Evolutionary conservation across 495 filamentous ascomycete species (phyloP).

Genomic region (Penicillium verhagenii): DNA sequence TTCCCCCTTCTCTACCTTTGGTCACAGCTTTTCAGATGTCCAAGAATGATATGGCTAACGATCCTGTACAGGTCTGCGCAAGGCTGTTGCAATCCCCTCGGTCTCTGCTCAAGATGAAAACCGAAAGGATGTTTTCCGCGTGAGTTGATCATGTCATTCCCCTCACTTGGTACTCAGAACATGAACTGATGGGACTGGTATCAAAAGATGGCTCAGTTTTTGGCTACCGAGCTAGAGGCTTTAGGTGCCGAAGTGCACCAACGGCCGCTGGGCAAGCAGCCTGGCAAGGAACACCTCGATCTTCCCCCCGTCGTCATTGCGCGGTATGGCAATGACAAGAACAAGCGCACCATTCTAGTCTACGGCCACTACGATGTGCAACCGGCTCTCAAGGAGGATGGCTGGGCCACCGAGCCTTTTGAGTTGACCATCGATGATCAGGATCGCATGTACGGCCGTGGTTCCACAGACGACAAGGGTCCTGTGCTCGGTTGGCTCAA

Average conservation of each 20-base stretch:
- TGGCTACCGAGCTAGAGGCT: constrained; percentile 74
- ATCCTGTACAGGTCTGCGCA: constrained; percentile 58
- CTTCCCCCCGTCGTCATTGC: constrained; percentile 90
- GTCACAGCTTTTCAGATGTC: neutral
- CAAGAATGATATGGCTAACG: neutral
- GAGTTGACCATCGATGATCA: constrained; percentile 82
- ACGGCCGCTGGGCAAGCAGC: constrained; percentile 83
- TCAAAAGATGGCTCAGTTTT: constrained; percentile 85
- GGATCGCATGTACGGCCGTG: constrained; percentile 92
- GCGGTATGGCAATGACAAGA: constrained; percentile 85
- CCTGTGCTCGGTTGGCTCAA: constrained; percentile 98
- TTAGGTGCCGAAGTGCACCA: constrained; percentile 86
- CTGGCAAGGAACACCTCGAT: constrained; percentile 81
- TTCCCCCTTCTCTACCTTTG: neutral
- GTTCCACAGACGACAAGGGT: constrained; percentile 97
- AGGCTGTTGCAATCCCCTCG: constrained; percentile 94
- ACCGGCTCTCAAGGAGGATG: constrained; percentile 87
- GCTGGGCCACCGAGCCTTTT: constrained; percentile 96
- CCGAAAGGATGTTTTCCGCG: constrained; percentile 80
- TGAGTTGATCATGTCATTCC: constrained; percentile 22
- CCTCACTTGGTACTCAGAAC: neutral
- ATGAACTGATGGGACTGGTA: constrained; percentile 2
- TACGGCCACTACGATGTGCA: constrained; percentile 99
- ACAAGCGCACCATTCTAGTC: constrained; percentile 90
- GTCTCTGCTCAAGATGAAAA: constrained; percentile 87